phyloP scores from a whole-genome alignment of 306 rosid species.

The Sindora glabra region DNA sequence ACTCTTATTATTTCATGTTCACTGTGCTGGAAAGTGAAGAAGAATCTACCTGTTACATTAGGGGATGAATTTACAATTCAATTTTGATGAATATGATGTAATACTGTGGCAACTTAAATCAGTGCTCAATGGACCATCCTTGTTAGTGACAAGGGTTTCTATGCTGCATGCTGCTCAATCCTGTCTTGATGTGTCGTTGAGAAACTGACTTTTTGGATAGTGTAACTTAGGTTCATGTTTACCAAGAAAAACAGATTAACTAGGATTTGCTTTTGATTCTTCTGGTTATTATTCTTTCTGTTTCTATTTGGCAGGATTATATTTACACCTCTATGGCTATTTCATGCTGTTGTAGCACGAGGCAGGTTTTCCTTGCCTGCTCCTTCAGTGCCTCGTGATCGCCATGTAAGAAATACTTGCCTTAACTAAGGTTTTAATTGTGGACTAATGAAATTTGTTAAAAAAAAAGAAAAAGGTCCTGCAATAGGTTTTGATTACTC shows the following conservation, averaged over 20 bases:
- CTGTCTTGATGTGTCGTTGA: background rate
- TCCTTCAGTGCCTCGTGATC: conserved; percentile 75
- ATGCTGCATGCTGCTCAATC: background rate
- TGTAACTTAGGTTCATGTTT: background rate
- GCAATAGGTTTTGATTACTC: background rate
- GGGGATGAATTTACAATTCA: too few species aligned
- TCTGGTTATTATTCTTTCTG: conserved; percentile 1
- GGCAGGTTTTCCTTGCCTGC: conserved; percentile 94
- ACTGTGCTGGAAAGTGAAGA: too few species aligned
- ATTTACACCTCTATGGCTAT: conserved; percentile 70
- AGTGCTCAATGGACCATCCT: too few species aligned
- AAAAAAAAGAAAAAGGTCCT: conserved; percentile 5
- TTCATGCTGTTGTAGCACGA: conserved; percentile 70
- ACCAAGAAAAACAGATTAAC: too few species aligned
- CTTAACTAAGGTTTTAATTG: conserved; percentile 3
- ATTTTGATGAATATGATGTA: too few species aligned
- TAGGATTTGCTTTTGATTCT: too few species aligned
- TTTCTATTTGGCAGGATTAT: conserved; percentile 44
- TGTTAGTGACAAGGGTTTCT: too few species aligned
- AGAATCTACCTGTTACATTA: too few species aligned
- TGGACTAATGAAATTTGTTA: background rate
- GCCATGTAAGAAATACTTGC: conserved; percentile 49
- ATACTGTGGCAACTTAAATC: too few species aligned
- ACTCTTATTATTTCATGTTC: too few species aligned
- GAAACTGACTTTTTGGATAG: background rate